Percentiles rank a stretch among this genome's conserved stretches.
phyloP scores from a whole-genome alignment of 495 filamentous ascomycete genomes.

The Penicillium desertorum region DNA sequence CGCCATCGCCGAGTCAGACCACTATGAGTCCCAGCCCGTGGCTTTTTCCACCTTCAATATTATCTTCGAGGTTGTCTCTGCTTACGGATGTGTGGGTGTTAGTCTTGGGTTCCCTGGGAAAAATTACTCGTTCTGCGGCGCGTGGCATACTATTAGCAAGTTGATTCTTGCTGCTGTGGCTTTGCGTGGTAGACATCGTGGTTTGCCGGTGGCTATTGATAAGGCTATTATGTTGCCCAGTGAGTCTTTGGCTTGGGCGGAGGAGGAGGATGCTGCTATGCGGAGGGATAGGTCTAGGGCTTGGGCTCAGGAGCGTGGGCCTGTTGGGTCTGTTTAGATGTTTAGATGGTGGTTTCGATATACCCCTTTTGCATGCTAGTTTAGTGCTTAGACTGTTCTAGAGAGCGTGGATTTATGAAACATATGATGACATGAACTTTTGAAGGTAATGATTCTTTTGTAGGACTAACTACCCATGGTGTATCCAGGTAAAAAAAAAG shows the following conservation, averaged over 20 bases:
- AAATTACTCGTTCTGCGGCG: constrained; percentile 71
- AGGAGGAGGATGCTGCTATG: constrained; percentile 61
- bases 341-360: constrained; percentile 20
- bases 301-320: constrained; percentile 30
- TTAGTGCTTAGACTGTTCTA: constrained; percentile 2
- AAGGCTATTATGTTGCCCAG: constrained; percentile 71
- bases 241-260: constrained; percentile 53
- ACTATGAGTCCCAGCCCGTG: constrained; percentile 65
- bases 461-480: constrained; percentile 7
- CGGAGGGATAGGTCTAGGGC: constrained; percentile 29
- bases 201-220: constrained; percentile 79
- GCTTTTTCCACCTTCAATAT: constrained; percentile 80
- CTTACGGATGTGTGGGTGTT: constrained; percentile 84
- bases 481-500: constrained; percentile 7
- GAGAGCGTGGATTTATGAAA: constrained; percentile 6
- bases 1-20: constrained; percentile 65
- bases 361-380: neutral
- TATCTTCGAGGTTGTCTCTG: constrained; percentile 80
- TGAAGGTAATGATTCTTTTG: constrained; percentile 27
- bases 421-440: constrained; percentile 7
- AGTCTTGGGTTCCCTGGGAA: constrained; percentile 66
- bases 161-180: constrained; percentile 76
- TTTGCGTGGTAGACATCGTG: constrained; percentile 75
- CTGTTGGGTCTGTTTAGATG: constrained; percentile 32
- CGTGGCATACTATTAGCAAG: constrained; percentile 70